Conservation (phyloP, 768 basidiomycete genomes). For the Panaeolus papilionaceus region DNA sequence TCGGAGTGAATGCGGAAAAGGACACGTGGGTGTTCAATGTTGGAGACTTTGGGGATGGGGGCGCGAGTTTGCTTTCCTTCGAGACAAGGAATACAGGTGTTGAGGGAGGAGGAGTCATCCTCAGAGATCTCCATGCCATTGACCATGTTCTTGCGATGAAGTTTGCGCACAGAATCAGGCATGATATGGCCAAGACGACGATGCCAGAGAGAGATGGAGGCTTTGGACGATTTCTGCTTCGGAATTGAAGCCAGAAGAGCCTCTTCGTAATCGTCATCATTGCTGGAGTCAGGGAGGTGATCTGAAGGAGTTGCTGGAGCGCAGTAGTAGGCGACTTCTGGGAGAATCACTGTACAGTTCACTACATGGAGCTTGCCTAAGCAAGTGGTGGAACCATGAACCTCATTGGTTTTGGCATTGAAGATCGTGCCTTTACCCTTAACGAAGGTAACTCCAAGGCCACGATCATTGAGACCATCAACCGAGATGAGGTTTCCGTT, state of each 20-base stretch:
- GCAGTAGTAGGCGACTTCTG: not conserved
- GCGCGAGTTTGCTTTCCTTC: constrained; percentile 4
- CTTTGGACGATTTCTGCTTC: not conserved
- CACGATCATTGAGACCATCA: constrained; percentile 13
- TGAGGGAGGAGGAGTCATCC: too few relatives aligned
- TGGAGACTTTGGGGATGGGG: constrained; percentile 13
- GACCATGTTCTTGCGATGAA: too few relatives aligned
- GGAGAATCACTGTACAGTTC: not conserved
- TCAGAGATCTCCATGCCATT: too few relatives aligned
- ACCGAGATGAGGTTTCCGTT: constrained; percentile 19
- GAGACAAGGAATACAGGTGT: too few relatives aligned
- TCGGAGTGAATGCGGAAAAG: constrained; percentile 14
- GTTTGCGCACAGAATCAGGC: too few relatives aligned
- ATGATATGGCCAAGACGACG: too few relatives aligned
- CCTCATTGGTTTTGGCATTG: not conserved
- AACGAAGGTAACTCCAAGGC: not conserved
- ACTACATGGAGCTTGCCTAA: not conserved
- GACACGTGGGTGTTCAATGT: constrained; percentile 7
- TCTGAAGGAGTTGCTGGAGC: not conserved
- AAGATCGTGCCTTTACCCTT: not conserved
- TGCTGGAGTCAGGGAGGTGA: not conserved
- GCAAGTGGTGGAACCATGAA: not conserved
- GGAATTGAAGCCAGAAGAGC: not conserved
- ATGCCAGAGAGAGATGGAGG: not conserved
- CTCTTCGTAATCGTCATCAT: not conserved